phyloP scores from a whole-genome alignment of 2,329 filamentous ascomycete genomes.

The Cladosporium velox region DNA sequence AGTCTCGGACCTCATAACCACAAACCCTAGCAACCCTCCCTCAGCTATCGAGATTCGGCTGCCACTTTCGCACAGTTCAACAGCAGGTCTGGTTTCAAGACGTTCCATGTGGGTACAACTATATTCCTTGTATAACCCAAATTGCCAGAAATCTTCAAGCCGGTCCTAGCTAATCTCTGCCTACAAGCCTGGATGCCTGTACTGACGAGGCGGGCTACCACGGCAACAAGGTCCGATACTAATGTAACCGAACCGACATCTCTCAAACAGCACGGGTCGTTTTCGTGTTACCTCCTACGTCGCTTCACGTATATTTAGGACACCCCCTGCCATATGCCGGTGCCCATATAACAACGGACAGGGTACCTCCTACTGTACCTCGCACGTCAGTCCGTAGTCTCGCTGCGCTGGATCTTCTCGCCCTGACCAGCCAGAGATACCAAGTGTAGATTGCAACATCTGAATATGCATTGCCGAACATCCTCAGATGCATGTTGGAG shows the following conservation, averaged over 20 bases:
- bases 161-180: background rate
- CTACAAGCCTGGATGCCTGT: background rate
- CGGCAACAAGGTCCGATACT: background rate
- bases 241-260: background rate
- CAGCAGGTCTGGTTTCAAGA: background rate
- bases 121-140: background rate
- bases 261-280: background rate
- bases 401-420: too few relatives aligned
- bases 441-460: background rate
- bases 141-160: background rate
- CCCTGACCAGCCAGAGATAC: background rate
- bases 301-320: background rate
- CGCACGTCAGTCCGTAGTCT: background rate
- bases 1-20: background rate
- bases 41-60: background rate
- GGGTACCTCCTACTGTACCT: background rate
- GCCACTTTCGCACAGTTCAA: background rate
- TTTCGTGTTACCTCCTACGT: background rate
- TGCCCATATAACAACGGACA: background rate
- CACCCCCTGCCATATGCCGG: background rate
- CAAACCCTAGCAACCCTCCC: background rate
- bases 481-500: background rate
- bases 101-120: background rate
- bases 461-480: background rate
- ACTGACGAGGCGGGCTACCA: background rate